phyloP scores from a whole-genome alignment of 257 asterid genomes.

The Penstemon newberryi region DNA sequence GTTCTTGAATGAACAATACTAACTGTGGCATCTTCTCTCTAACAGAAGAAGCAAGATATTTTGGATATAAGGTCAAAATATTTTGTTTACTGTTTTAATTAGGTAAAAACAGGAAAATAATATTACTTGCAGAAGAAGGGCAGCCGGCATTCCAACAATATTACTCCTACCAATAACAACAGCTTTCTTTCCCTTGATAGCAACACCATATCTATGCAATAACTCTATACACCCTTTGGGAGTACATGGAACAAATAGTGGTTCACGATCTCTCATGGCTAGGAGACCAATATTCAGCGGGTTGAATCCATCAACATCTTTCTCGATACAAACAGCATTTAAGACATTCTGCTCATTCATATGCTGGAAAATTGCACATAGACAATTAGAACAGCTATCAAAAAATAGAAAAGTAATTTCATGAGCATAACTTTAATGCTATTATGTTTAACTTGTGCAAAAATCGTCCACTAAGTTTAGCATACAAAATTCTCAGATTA shows the following conservation, averaged over 20 bases:
- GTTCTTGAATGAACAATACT: conserved; percentile 88
- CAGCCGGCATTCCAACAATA: conserved; percentile 92
- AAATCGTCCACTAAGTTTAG: neutral
- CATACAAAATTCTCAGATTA: neutral
- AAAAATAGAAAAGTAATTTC: conserved; percentile 2
- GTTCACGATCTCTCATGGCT: conserved; percentile 95
- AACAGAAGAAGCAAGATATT: conserved; percentile 21
- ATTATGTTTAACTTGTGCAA: conserved; percentile 4
- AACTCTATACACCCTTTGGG: conserved; percentile 94
- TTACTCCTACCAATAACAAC: conserved; percentile 94
- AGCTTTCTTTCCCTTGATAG: conserved; percentile 85
- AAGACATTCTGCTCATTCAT: conserved; percentile 78
- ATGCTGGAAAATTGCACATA: conserved; percentile 52
- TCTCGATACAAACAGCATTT: conserved; percentile 80
- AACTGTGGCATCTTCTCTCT: conserved; percentile 96
- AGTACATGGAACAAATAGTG: conserved; percentile 88
- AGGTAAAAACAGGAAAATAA: conserved; percentile 10
- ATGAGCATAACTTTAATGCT: neutral
- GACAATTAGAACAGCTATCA: conserved; percentile 18
- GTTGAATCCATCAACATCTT: conserved; percentile 97
- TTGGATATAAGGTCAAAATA: neutral
- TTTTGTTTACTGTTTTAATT: neutral
- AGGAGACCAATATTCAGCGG: conserved; percentile 86
- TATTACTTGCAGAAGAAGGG: conserved; percentile 78
- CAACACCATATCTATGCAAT: conserved; percentile 68